Conservation (phyloP, 177 flowering plant genomes). For the Vitis hybrid region DNA sequence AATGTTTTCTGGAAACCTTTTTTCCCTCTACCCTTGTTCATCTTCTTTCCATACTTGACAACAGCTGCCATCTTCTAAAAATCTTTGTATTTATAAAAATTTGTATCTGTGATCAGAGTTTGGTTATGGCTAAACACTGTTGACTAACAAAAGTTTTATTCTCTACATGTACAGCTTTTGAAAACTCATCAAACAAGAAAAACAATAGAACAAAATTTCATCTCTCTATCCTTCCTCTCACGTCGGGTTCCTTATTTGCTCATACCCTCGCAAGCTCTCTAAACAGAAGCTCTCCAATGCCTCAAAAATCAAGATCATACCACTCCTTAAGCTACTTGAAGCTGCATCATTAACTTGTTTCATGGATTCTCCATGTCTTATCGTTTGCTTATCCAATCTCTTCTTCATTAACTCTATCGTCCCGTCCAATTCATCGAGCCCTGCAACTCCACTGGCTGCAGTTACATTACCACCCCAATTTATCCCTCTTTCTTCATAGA, state of each 20-base stretch:
- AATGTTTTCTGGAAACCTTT: too few relatives aligned
- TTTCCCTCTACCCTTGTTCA: too few relatives aligned
- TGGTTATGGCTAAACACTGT: too few relatives aligned
- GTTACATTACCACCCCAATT: neutral
- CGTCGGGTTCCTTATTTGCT: conserved; percentile 5
- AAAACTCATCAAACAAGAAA: too few relatives aligned
- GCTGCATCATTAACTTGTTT: neutral
- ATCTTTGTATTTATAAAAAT: too few relatives aligned
- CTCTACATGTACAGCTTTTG: too few relatives aligned
- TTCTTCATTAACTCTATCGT: neutral
- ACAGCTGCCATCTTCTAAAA: too few relatives aligned
- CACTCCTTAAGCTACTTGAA: conserved; percentile 2
- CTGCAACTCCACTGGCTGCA: too few relatives aligned
- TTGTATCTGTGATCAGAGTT: too few relatives aligned
- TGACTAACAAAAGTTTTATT: too few relatives aligned
- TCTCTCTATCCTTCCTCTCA: neutral
- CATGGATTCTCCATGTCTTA: neutral
- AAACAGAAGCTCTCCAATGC: conserved; percentile 4
- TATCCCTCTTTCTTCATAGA: neutral
- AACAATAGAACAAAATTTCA: neutral
- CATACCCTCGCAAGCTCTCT: neutral
- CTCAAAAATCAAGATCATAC: neutral
- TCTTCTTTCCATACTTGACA: too few relatives aligned
- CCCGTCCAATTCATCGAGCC: too few relatives aligned
- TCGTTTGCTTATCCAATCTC: neutral